These are phyloP conservation scores for Dactylis glomerata DNA, from an alignment of 176 grass and related monocot species.

Conservation along the genomic window DNA sequence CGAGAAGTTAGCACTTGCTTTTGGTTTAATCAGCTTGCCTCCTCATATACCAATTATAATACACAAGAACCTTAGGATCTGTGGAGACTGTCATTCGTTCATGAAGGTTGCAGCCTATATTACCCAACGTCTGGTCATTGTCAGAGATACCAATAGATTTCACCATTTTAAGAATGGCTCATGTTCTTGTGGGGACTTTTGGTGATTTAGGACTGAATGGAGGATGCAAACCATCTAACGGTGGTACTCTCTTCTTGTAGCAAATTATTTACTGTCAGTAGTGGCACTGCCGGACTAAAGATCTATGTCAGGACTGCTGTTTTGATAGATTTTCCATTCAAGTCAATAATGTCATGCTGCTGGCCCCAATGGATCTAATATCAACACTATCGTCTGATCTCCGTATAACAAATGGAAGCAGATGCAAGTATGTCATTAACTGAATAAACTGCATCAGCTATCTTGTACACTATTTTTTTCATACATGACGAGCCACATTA, in stretches of 20 bases:
- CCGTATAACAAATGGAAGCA: slow-evolving; percentile 12
- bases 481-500: slow-evolving; percentile 5
- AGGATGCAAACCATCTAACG: slow-evolving; percentile 3
- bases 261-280: slow-evolving; percentile 35
- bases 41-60: slow-evolving; percentile 42
- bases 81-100: slow-evolving; percentile 48
- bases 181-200: slow-evolving; percentile 56
- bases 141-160: slow-evolving; percentile 44
- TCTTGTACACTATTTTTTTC: background rate
- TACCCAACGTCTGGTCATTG: slow-evolving; percentile 27
- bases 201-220: slow-evolving; percentile 33
- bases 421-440: slow-evolving; percentile 14
- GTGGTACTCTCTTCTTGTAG: slow-evolving; percentile 26
- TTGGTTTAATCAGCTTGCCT: slow-evolving; percentile 39
- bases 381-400: slow-evolving; percentile 26
- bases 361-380: slow-evolving; percentile 30
- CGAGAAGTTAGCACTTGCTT: slow-evolving; percentile 46
- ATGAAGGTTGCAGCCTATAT: slow-evolving; percentile 29
- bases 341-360: slow-evolving; percentile 34
- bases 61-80: slow-evolving; percentile 50
- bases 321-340: slow-evolving; percentile 26
- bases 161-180: slow-evolving; percentile 35
- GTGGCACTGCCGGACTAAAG: slow-evolving; percentile 10
- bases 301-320: slow-evolving; percentile 32
- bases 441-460: slow-evolving; percentile 5